Conservation (phyloP, 805 yeast species). For the Naumovozyma baii region DNA sequence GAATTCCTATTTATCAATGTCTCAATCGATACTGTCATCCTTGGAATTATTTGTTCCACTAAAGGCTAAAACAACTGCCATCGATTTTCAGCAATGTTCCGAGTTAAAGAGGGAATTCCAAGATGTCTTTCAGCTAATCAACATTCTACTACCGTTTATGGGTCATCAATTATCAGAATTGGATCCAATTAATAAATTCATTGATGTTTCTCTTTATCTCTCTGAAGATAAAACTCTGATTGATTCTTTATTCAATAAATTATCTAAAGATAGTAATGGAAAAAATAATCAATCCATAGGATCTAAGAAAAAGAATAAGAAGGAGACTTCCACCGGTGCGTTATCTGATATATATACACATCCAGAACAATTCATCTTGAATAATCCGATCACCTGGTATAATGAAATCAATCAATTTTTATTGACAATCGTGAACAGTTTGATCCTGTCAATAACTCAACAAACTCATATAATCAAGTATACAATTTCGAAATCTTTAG, state of each 20-base stretch:
- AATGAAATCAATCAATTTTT: constrained; percentile 36
- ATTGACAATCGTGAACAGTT: constrained; percentile 37
- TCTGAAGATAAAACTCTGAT: constrained; percentile 28
- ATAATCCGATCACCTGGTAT: constrained; percentile 33
- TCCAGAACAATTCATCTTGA: constrained; percentile 42
- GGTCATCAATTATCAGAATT: constrained; percentile 39
- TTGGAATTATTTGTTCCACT: constrained; percentile 56
- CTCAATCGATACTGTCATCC: constrained; percentile 40
- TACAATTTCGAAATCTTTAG: constrained; percentile 32
- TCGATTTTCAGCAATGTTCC: constrained; percentile 33
- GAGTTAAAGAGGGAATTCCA: constrained; percentile 17
- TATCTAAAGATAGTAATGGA: constrained; percentile 2
- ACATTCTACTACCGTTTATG: constrained; percentile 18
- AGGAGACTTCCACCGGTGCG: constrained; percentile 38
- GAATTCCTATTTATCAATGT: constrained; percentile 37
- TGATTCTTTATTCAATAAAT: constrained; percentile 14
- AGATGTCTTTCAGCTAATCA: constrained; percentile 16
- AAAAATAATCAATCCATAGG: constrained; percentile 1
- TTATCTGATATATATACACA: constrained; percentile 63
- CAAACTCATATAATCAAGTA: constrained; percentile 48
- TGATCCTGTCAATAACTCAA: constrained; percentile 51
- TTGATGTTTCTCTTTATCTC: constrained; percentile 46
- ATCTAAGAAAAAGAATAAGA: constrained; percentile 33
- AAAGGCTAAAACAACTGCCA: constrained; percentile 29
- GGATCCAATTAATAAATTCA: constrained; percentile 43